Conservation (phyloP, 257 asterid genomes). For the Solanum ossicruentum region DNA sequence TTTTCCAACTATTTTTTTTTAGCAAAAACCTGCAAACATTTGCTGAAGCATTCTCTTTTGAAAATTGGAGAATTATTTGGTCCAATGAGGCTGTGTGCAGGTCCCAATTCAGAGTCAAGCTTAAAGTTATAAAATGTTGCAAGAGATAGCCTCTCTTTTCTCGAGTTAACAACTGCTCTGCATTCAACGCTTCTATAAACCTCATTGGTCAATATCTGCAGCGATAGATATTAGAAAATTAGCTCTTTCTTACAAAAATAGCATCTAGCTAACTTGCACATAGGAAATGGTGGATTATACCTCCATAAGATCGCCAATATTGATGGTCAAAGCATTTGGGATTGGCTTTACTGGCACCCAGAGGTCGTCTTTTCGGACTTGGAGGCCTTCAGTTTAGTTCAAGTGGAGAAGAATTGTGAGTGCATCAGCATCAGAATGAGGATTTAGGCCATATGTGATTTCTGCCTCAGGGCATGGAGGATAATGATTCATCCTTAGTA, state of each 20-base stretch:
- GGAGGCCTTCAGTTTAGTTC: too few relatives aligned
- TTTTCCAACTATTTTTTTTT: constrained; percentile 11
- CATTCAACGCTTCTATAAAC: constrained; percentile 39
- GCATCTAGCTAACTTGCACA: neutral
- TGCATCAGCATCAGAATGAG: too few relatives aligned
- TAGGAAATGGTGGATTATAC: too few relatives aligned
- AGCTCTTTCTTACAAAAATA: neutral
- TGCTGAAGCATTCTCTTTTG: constrained; percentile 4
- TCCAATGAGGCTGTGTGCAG: constrained; percentile 32
- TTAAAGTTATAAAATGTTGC: constrained; percentile 34
- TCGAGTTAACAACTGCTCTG: constrained; percentile 29
- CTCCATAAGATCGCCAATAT: too few relatives aligned
- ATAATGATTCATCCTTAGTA: constrained; percentile 38
- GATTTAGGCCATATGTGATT: neutral
- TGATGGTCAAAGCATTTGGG: too few relatives aligned
- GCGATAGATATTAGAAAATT: neutral
- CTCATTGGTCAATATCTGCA: constrained; percentile 35
- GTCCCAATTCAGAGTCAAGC: constrained; percentile 27
- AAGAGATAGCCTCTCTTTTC: constrained; percentile 30
- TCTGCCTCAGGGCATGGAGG: constrained; percentile 52
- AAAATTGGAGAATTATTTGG: constrained; percentile 23
- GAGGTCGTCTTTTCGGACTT: too few relatives aligned
- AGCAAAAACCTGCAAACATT: constrained; percentile 23
- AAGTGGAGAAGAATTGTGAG: too few relatives aligned
- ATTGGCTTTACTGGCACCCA: too few relatives aligned